A percentile compares a stretch with the other conserved stretches of the same genome.
These are phyloP conservation scores for Blastomyces parvus DNA, from an alignment of 2,329 filamentous ascomycete genomes.

Conservation along the genomic window DNA sequence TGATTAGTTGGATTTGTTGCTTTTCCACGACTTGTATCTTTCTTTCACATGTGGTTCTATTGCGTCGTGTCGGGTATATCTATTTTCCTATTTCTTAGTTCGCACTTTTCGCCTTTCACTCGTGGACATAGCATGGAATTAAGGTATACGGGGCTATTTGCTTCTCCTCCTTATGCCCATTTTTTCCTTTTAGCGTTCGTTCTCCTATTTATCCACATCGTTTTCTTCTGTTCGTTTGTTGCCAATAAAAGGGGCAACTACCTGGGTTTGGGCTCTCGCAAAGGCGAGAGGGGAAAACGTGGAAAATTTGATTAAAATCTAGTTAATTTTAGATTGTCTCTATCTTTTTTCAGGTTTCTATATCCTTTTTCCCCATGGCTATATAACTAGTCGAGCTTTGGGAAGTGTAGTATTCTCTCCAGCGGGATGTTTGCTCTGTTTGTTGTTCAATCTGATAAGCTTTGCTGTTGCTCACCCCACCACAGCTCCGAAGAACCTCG, in stretches of 20 bases:
- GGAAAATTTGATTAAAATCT: neutral
- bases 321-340: neutral
- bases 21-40: neutral
- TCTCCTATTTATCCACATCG: neutral
- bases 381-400: no score
- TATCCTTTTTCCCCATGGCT: neutral
- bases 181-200: neutral
- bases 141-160: neutral
- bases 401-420: no score
- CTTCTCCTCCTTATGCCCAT: neutral
- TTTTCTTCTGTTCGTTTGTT: neutral
- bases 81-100: neutral
- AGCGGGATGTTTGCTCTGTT: slow-evolving; percentile 7
- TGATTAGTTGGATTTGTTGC: neutral
- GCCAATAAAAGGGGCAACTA: neutral
- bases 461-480: neutral
- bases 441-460: slow-evolving; percentile 1
- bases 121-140: neutral
- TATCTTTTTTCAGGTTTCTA: neutral
- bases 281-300: no score
- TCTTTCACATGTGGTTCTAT: neutral
- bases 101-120: neutral
- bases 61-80: neutral
- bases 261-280: neutral
- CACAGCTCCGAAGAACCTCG: neutral